Evolutionary conservation across 305 asterid species (phyloP), one percentile per base, ranked within the genome.

Genomic region (Andrographis paniculata): DNA sequence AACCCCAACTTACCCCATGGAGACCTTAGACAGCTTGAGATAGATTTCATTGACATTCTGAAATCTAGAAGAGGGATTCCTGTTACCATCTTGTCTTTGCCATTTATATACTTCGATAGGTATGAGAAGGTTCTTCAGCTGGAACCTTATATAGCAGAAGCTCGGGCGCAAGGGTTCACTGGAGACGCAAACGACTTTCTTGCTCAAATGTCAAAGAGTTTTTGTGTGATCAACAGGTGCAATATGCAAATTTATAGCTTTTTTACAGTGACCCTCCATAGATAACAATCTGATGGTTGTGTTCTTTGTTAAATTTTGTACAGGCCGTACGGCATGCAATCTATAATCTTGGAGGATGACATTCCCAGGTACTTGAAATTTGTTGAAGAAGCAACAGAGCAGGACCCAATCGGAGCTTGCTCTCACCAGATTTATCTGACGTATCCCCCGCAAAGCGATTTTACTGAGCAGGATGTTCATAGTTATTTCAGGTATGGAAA

Each of bases 391-490:
- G 65, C 55, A 51, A 67, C 69, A n/a, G 74, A 68, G 27, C 65
- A 74, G 0, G 82, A 69, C 17, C 60, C 67, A 14, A 62, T 66
- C 40, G 68, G 53, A 17, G 64, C 60, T 24, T 60, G 58, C 21
- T 73, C 81, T 0, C 59, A 73, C 33, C 92, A 84, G 50, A 70
- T 84, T 52, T 84, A 73, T 63, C 59, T 84, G 54, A 84, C 88
- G 2, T 84, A 80, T 45, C 81, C 77, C 12, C 75, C 82, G 1
- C 74, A 76, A 38, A 77, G 85, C 70, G 62, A 65, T 22, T 80
- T 84, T 39, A 42, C 64, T 0, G 80, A 77, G 64, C 77, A 62
- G 43, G 88, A 84, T 55, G 73, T 80, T 35, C 49, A 58, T 24
- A 60, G 63, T 53, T 81, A 81, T 70, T 81, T 84, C 60, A 61